Percentiles rank a stretch among this genome's conserved stretches.
These are phyloP conservation scores for Xylaria hypoxylon DNA, from an alignment of 2,329 filamentous ascomycete species.

Conservation along the genomic window DNA sequence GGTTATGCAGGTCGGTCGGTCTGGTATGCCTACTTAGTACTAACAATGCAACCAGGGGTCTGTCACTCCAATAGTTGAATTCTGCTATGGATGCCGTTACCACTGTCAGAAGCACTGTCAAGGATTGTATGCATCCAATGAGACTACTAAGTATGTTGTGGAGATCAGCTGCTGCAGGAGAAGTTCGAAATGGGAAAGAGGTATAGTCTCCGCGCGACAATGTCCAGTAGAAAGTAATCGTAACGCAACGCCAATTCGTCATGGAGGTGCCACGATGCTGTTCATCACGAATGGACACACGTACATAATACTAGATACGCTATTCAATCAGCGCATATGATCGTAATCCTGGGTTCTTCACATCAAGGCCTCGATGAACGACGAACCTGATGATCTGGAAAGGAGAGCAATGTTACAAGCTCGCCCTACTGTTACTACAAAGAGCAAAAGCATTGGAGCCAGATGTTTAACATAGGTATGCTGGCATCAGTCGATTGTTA, in stretches of 20 bases:
- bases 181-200: constrained; percentile 46
- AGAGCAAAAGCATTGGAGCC: constrained; percentile 18
- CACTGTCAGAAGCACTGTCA: constrained; percentile 30
- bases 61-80: constrained; percentile 38
- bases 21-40: constrained; percentile 41
- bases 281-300: constrained; percentile 38
- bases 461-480: constrained; percentile 10
- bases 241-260: constrained; percentile 37
- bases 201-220: constrained; percentile 40
- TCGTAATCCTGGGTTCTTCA: constrained; percentile 20
- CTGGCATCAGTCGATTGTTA: not conserved
- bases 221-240: constrained; percentile 41
- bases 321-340: constrained; percentile 32
- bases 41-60: constrained; percentile 39
- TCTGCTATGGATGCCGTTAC: constrained; percentile 37
- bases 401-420: constrained; percentile 24
- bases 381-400: constrained; percentile 24
- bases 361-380: constrained; percentile 1
- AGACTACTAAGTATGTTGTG: constrained; percentile 32
- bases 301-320: constrained; percentile 17
- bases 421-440: constrained; percentile 14
- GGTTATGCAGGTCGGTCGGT: constrained; percentile 40
- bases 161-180: constrained; percentile 47
- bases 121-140: constrained; percentile 36
- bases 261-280: constrained; percentile 39